These are phyloP conservation scores for Solanum chmielewskii DNA, from an alignment of 257 asterid species.

Conservation along the genomic window DNA sequence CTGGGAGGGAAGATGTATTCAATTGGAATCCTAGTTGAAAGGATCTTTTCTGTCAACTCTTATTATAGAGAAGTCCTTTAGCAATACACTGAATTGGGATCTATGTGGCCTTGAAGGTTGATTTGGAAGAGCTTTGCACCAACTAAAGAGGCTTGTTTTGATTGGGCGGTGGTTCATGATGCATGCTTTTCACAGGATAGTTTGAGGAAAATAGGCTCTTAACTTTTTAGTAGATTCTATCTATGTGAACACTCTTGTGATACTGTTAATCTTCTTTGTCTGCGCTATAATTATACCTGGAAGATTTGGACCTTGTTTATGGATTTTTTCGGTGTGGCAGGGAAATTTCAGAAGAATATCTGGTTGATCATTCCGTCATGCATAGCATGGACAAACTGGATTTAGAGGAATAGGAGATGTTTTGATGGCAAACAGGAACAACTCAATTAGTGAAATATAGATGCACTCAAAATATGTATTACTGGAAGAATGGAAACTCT, in stretches of 20 bases:
- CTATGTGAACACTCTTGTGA: background rate
- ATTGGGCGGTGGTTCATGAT: background rate
- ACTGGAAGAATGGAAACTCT: background rate
- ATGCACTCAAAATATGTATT: background rate
- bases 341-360: background rate
- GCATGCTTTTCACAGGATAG: background rate
- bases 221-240: background rate
- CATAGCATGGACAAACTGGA: background rate
- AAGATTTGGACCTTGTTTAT: background rate
- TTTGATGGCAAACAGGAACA: background rate
- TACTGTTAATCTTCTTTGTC: background rate
- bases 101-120: background rate
- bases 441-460: background rate
- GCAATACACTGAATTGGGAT: background rate
- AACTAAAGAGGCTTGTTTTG: background rate
- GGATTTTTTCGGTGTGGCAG: background rate
- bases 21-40: background rate
- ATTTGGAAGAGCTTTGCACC: background rate
- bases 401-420: background rate
- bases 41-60: background rate
- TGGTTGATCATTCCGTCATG: background rate
- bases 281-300: background rate
- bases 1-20: background rate
- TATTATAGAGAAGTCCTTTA: background rate
- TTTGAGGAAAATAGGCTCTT: background rate